These are phyloP conservation scores for Nicotiana noctiflora DNA, from an alignment of 257 asterid species.

Conservation along the genomic window DNA sequence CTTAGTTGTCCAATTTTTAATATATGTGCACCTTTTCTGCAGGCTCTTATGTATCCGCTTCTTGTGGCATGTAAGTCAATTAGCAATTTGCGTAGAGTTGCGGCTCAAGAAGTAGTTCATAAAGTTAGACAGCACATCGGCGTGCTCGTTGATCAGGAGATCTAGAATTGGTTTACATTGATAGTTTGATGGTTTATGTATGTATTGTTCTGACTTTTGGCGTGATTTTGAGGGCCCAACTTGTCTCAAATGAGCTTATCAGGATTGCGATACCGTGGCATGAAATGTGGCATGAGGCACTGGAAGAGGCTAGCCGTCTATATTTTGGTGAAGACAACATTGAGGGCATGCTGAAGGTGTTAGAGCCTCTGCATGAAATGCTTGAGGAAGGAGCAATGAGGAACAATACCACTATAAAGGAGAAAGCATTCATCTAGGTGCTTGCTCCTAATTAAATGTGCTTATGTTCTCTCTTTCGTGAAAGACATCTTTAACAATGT, in stretches of 20 bases:
- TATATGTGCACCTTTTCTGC: slow-evolving; percentile 18
- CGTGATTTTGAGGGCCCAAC: slow-evolving; percentile 75
- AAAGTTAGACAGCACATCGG: slow-evolving; percentile 98
- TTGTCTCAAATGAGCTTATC: slow-evolving; percentile 90
- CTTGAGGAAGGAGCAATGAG: slow-evolving; percentile 90
- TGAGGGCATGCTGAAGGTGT: slow-evolving; percentile 90
- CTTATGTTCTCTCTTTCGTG: neutral
- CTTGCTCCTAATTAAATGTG: slow-evolving; percentile 6
- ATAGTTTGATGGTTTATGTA: slow-evolving; percentile 12
- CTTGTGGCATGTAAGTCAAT: slow-evolving; percentile 98
- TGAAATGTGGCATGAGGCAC: slow-evolving; percentile 98
- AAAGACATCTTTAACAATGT: neutral
- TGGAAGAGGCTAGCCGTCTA: slow-evolving; percentile 98
- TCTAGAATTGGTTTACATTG: slow-evolving; percentile 7
- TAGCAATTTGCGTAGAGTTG: slow-evolving; percentile 84
- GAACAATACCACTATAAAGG: slow-evolving; percentile 79
- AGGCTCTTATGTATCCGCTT: slow-evolving; percentile 99
- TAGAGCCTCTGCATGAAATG: slow-evolving; percentile 91
- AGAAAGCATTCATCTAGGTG: slow-evolving; percentile 94
- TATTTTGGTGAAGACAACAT: slow-evolving; percentile 96
- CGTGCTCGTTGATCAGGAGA: slow-evolving; percentile 88
- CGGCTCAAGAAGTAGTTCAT: slow-evolving; percentile 98
- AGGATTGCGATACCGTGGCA: slow-evolving; percentile 99
- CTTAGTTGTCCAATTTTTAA: neutral
- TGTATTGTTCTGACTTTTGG: neutral